Conservation (phyloP, 2,329 filamentous ascomycete genomes). For the Arthrobotrys sphaeroides region DNA sequence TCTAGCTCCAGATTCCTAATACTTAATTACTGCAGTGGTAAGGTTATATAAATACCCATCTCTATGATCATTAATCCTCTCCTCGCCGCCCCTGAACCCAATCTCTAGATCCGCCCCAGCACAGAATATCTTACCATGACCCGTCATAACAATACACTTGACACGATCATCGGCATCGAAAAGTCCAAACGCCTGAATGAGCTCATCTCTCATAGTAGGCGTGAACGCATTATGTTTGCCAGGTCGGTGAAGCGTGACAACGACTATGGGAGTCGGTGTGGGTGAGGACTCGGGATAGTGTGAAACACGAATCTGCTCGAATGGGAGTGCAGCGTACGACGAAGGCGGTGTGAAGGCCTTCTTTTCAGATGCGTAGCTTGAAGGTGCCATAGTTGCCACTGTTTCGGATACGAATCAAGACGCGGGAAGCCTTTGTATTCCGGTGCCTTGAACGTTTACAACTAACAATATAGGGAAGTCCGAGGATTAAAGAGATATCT, state of each 20-base stretch:
- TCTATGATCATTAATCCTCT: slow-evolving; percentile 50
- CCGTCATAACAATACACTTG: slow-evolving; percentile 67
- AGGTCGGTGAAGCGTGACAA: slow-evolving; percentile 73
- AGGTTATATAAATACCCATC: slow-evolving; percentile 27
- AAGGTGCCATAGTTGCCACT: slow-evolving; percentile 17
- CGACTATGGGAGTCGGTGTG: slow-evolving; percentile 70
- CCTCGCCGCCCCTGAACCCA: slow-evolving; percentile 56
- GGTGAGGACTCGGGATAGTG: slow-evolving; percentile 66
- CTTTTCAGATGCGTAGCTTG: slow-evolving; percentile 33
- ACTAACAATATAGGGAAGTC: slow-evolving; percentile 8
- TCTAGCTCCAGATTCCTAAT: neutral
- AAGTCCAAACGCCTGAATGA: slow-evolving; percentile 67
- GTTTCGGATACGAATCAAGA: too few species aligned
- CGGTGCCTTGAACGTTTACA: too few species aligned
- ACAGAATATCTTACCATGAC: slow-evolving; percentile 68
- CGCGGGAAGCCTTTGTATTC: too few species aligned
- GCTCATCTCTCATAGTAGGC: slow-evolving; percentile 70
- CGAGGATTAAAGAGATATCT: too few species aligned
- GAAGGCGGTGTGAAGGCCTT: slow-evolving; percentile 54
- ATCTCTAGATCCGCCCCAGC: slow-evolving; percentile 69
- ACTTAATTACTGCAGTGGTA: neutral
- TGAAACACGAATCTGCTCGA: slow-evolving; percentile 64
- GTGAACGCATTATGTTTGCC: slow-evolving; percentile 76
- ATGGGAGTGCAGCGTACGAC: slow-evolving; percentile 63
- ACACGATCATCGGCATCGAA: slow-evolving; percentile 68